Evolutionary conservation across 257 asterid species (phyloP), one percentile per base, ranked within the genome.

Genomic region (Striga asiatica): DNA sequence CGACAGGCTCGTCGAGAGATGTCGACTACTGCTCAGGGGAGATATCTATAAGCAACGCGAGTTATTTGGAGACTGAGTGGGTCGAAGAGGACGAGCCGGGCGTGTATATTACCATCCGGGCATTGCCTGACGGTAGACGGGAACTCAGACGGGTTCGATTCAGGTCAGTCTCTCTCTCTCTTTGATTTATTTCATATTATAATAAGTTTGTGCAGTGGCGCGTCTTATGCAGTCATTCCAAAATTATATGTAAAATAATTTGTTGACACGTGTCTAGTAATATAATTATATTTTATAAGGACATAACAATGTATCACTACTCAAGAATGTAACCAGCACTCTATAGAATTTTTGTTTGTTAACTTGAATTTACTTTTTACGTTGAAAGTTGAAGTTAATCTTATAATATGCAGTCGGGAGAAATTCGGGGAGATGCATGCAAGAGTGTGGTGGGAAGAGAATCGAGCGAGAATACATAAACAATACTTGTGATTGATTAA

Each of bases 41-140:
- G 56, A 74, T 89, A 65, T 86, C 98, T 7, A 80, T 91, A 25
- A 91, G 96, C 75, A 84, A 91, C 69, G 98, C 83, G 14, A 85
- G 96, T 43, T 96, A 87, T 65, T 56, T 87, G 59, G 98, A 88
- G 58, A 80, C 63, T 1, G 98, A 92, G 48, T 88, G 97, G 97
- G 94, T 88, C 19, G 98, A 92, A 47, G 94, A 92, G 66, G 98
- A 92, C 16, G 97, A 88, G 58, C 83, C 94, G 6, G 98, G 97
- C 12, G 98, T 92, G 50, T 88, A 92, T 64, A 84, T 92, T 62
- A 92, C 98, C 19, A 82, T 92, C 71, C 68, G 82, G 66, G 89
- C 95, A 23, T 67, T 78, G 68, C 79, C 97, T n/a, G 80, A 84
- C 48, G 97, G 98, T 5, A 79, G 73, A 72, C 65, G 88, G 8